Base-by-base conservation (phyloP, 2,329 filamentous ascomycete species). In the Pseudophaeomoniella oleicola region DNA sequence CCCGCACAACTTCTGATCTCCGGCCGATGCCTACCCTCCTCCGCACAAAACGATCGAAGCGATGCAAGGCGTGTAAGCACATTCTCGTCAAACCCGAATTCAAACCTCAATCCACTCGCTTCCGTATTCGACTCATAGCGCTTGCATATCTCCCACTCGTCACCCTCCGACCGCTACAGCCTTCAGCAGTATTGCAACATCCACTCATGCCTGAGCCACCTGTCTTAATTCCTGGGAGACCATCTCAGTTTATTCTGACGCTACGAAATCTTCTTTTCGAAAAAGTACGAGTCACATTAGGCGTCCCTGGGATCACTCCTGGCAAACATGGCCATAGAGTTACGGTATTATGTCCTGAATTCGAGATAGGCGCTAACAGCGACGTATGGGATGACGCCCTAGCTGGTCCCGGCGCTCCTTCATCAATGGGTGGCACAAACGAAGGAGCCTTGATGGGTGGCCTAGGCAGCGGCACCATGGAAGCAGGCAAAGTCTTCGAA, bases 401-500 rank as follows among this genome's bases (percentile, higher is more conserved):
- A 9, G 75, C 77, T 53, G 73, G 69, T 30, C 37, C 42, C 35
- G 2, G 50, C 56, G 49, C 57, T 34, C 44, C 51, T 46, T 59
- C 53, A 54, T 54, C 53, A 55, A 27, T 27, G 6, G 22, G 22
- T n/a, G 22, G 9, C 9, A n/a, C 22, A 27, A 60, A 50, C 62
- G 56, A 55, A 18, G 52, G 58, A 11, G 57, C 57, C 47, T 60
- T 49, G 52, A 51, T 44, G 48, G 63, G 52, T 31, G 53, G 49
- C 16, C 52, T 54, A n/a, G 57, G 60, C 30, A 67, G 63, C 35
- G 71, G 75, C 34, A 76, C 75, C 51, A 74, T 82, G 12, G 86
- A 93, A 56, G 83, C 83, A 0, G 90, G 88, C 36, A 96, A 96
- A 59, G 78, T 96, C n/a, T 98, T 85, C 82, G 87, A 94, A 44